Conservation (phyloP, 768 basidiomycete genomes). For the Trametes punicea region DNA sequence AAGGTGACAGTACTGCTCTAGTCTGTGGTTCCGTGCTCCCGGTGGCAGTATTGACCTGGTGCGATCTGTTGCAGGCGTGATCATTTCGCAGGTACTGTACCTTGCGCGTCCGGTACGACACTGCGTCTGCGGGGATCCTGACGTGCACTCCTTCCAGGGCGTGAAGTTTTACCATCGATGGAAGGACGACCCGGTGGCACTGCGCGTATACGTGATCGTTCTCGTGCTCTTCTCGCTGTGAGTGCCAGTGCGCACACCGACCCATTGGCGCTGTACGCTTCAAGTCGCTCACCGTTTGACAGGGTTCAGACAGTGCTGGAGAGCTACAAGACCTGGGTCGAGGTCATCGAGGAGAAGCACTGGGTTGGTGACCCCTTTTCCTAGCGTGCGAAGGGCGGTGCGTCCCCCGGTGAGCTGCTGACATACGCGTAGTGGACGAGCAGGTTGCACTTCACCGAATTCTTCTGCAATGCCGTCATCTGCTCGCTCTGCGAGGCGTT, state of each 20-base stretch:
- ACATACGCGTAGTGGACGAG: constrained; percentile 29
- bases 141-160: constrained; percentile 2
- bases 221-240: constrained; percentile 44
- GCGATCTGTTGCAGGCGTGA: constrained; percentile 13
- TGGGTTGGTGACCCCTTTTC: constrained; percentile 18
- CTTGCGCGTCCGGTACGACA: background rate
- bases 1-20: constrained; percentile 21
- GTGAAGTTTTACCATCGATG: constrained; percentile 22
- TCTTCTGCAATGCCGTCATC: constrained; percentile 48
- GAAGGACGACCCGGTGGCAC: constrained; percentile 40
- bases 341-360: constrained; percentile 20
- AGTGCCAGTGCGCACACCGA: constrained; percentile 20
- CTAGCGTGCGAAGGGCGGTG: too few relatives aligned
- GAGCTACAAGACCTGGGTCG: constrained; percentile 29
- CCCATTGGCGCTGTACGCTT: background rate
- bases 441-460: constrained; percentile 41
- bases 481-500: constrained; percentile 46
- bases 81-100: constrained; percentile 24
- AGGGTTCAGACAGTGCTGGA: constrained; percentile 28
- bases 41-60: background rate
- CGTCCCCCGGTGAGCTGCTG: too few relatives aligned
- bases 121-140: background rate
- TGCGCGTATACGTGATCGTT: constrained; percentile 39
- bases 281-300: background rate
- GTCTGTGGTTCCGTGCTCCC: too few relatives aligned